Conservation (phyloP, 495 filamentous ascomycete species). For the Aspergillus steynii region DNA sequence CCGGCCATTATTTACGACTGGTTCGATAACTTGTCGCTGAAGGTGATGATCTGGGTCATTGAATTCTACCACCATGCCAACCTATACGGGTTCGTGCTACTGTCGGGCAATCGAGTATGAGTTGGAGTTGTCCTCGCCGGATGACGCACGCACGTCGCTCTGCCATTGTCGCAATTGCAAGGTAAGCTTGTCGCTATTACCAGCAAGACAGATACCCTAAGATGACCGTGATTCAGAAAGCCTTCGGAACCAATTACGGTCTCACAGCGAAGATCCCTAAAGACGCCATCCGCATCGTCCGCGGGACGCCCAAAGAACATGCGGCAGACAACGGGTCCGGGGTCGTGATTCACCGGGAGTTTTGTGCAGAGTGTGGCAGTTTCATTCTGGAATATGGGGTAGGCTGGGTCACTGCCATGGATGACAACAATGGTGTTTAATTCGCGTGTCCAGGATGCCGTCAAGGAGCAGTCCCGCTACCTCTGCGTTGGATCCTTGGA, state of each 20-base stretch:
- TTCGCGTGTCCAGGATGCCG: conserved; percentile 42
- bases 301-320: conserved; percentile 48
- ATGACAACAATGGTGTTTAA: background rate
- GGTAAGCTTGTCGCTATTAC: conserved; percentile 19
- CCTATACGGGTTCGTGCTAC: conserved; percentile 49
- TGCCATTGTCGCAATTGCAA: conserved; percentile 69
- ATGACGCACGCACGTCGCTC: conserved; percentile 63
- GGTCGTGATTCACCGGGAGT: conserved; percentile 57
- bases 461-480: conserved; percentile 60
- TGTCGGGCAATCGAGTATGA: conserved; percentile 50
- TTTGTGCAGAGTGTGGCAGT: conserved; percentile 63
- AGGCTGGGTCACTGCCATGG: conserved; percentile 10
- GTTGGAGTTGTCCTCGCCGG: conserved; percentile 43
- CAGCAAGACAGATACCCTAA: background rate
- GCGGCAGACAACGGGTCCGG: conserved; percentile 59
- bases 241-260: conserved; percentile 64
- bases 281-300: conserved; percentile 41
- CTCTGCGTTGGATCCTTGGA: conserved; percentile 66
- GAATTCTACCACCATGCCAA: conserved; percentile 21
- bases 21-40: background rate
- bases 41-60: background rate
- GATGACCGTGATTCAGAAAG: conserved; percentile 37
- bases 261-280: conserved; percentile 63
- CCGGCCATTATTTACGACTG: too few relatives aligned
- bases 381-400: conserved; percentile 66